Base-by-base conservation (phyloP, 2,329 filamentous ascomycete genomes). In the Xylariomycetidae sp. region DNA sequence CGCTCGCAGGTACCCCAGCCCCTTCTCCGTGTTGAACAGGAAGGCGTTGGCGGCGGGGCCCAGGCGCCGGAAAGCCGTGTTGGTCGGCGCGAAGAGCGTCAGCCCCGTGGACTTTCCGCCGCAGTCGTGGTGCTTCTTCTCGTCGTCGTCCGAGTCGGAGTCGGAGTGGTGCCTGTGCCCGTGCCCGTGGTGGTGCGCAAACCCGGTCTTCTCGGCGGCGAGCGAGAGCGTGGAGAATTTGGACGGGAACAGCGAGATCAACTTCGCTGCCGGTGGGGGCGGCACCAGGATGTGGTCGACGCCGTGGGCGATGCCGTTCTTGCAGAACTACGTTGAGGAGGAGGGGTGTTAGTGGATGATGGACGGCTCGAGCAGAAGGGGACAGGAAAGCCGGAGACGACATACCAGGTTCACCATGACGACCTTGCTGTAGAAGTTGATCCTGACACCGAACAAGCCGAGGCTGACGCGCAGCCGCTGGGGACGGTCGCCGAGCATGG, bases 241-340 rank as follows among this genome's bases (percentile, higher is more conserved):
- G 29, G 66, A 60, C 0, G 88, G 87, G 52, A 94, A 72, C 19
- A 89, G 76, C 8, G 74, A 68, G 28, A 77, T 58, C 16, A 54
- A 37, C 13, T 35, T 62, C 50, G 17, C 51, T 54, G 33, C 76
- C 67, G 26, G 76, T 65, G 84, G 80, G 0, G 88, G 89, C 3
- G 87, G 87, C 7, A 90, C 50, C n/a, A 95, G 70, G 34, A 92
- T 66, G 40, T 67, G 70, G 62, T 88, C 76, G 34, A 95, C 63
- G 27, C 74, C 82, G 58, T 95, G 88, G 44, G 93, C 76, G 24
- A 92, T 68, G 25, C 89, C 88, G 53, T 94, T 94, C 40, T 75
- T 80, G 25, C 78, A 82, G 53, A 74, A 70, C 79, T 82, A 27
- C 5, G 14, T 13, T 25, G 22, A 17, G 25, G 7, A 9, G 17